These are phyloP conservation scores for thale cress (Arabidopsis thaliana) DNA, from an alignment of 345 rosid genomes.

Conservation along the genomic window TAIR10.1 NC_003071.7:18042001-18042500, in stretches of 20 bases:
- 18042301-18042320: conserved; percentile 1
- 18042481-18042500: neutral
- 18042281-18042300: conserved; percentile 11
- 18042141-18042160: too few relatives aligned
- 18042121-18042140: too few relatives aligned
- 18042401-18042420: conserved; percentile 17
- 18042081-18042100: too few relatives aligned
- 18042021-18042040: too few relatives aligned
- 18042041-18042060: too few relatives aligned
- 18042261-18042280: neutral
- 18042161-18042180: too few relatives aligned
- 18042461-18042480: neutral
- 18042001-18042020: too few relatives aligned
- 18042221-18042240: conserved; percentile 5
- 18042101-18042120: too few relatives aligned
- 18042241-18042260: neutral
- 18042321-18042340: neutral
- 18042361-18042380: conserved; percentile 22
- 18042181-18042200: too few relatives aligned
- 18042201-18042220: conserved; percentile 21
- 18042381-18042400: neutral
- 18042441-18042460: neutral
- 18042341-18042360: neutral
- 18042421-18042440: neutral
- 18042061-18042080: too few relatives aligned